A percentile compares a stretch with the other conserved stretches of the same genome.
Evolutionary conservation across 106 monocot species (phyloP).

Genomic region (Hemerocallis citrina): DNA sequence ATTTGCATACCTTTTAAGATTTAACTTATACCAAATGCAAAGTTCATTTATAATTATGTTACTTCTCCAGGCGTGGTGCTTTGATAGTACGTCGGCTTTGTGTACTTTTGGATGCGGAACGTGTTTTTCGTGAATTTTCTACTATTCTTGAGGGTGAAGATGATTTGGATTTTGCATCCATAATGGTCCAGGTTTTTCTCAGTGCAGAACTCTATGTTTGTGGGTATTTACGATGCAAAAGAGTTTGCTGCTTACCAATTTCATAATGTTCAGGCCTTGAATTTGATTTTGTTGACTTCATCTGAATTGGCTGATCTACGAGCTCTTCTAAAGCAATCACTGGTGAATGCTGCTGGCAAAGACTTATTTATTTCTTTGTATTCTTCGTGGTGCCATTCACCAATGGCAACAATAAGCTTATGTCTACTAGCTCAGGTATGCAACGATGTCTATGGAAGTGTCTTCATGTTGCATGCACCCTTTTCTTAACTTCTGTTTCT

Average conservation of each 20-base stretch:
- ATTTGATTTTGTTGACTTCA: slow-evolving; percentile 96
- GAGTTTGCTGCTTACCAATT: not conserved
- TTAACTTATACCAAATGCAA: not conserved
- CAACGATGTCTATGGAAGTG: not conserved
- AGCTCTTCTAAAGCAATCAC: slow-evolving; percentile 61
- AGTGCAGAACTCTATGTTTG: not conserved
- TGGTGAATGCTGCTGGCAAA: slow-evolving; percentile 63
- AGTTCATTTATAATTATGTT: slow-evolving; percentile 5
- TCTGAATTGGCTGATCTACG: slow-evolving; percentile 77
- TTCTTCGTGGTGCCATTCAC: slow-evolving; percentile 97
- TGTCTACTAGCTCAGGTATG: slow-evolving; percentile 94
- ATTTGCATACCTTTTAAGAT: too few relatives aligned
- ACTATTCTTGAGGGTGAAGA: slow-evolving; percentile 70
- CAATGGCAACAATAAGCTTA: slow-evolving; percentile 91
- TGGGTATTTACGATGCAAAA: not conserved
- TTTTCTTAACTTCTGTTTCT: not conserved
- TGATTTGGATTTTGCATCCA: slow-evolving; percentile 81
- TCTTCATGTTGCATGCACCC: not conserved
- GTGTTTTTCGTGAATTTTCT: slow-evolving; percentile 82
- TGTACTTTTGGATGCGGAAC: slow-evolving; percentile 79
- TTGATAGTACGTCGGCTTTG: slow-evolving; percentile 88
- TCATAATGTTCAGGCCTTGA: slow-evolving; percentile 61
- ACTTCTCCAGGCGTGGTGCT: slow-evolving; percentile 69
- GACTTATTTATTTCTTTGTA: slow-evolving; percentile 76
- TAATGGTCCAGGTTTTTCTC: slow-evolving; percentile 87